These are phyloP conservation scores for Russula dissimulans DNA, from an alignment of 768 basidiomycete species.

Conservation along the genomic window DNA sequence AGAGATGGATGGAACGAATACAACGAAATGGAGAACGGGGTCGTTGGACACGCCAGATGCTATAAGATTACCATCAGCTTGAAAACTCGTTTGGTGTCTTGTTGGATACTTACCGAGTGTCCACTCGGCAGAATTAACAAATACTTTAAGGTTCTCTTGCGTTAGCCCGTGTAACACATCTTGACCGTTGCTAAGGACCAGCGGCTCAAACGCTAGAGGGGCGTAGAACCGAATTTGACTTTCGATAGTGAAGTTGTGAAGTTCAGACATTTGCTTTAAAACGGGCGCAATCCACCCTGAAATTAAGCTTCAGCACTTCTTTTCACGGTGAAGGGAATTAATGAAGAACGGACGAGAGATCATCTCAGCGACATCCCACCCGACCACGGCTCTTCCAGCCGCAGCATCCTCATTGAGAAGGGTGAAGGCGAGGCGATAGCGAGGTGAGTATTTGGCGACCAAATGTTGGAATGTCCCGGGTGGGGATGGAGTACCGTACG, in stretches of 20 bases:
- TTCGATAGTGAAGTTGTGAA: slow-evolving; percentile 91
- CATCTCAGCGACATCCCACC: slow-evolving; percentile 67
- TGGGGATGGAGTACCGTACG: slow-evolving; percentile 35
- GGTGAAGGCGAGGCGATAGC: slow-evolving; percentile 85
- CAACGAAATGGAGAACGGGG: slow-evolving; percentile 85
- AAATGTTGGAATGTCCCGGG: slow-evolving; percentile 36
- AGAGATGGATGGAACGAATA: slow-evolving; percentile 72
- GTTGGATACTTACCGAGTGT: slow-evolving; percentile 54
- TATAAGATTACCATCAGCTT: slow-evolving; percentile 26
- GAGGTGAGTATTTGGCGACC: slow-evolving; percentile 67
- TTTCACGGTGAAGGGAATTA: neutral
- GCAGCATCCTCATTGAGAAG: slow-evolving; percentile 85
- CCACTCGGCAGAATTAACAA: slow-evolving; percentile 96
- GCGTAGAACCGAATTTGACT: slow-evolving; percentile 92
- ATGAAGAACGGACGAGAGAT: slow-evolving; percentile 45
- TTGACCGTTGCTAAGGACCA: slow-evolving; percentile 26
- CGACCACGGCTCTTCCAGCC: slow-evolving; percentile 43
- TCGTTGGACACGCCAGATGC: slow-evolving; percentile 91
- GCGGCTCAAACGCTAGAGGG: slow-evolving; percentile 74
- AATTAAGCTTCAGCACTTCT: slow-evolving; percentile 5
- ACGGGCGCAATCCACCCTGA: slow-evolving; percentile 66
- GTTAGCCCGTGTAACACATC: slow-evolving; percentile 47
- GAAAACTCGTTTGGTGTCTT: neutral
- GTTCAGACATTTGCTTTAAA: slow-evolving; percentile 42
- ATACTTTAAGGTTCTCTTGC: slow-evolving; percentile 81